Evolutionary conservation across 139 green algal genomes (phyloP).

Genomic region (Chlamydomonas incerta): DNA sequence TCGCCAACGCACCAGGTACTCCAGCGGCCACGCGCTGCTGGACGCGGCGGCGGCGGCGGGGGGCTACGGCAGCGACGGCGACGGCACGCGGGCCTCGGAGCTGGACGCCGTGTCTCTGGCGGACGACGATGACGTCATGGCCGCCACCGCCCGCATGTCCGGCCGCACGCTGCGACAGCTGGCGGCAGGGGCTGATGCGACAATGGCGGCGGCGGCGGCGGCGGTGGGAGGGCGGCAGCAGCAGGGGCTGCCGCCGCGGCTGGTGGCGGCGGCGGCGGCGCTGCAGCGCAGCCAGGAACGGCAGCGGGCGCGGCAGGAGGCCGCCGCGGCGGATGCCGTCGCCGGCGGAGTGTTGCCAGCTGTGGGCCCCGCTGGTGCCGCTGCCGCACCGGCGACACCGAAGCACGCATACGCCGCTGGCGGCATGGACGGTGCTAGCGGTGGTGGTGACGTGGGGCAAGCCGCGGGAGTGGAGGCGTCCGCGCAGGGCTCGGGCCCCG

Average conservation of each 20-base stretch:
- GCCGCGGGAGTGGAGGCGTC: too few relatives aligned
- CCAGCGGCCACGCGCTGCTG: background rate
- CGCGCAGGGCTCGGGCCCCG: too few relatives aligned
- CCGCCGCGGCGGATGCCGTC: too few relatives aligned
- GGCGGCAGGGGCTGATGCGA: background rate
- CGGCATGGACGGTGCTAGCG: too few relatives aligned
- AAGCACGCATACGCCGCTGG: too few relatives aligned
- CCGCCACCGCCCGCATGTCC: constrained; percentile 43
- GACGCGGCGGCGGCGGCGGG: background rate
- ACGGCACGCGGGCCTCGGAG: background rate
- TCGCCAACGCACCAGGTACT: too few relatives aligned
- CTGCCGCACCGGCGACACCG: background rate
- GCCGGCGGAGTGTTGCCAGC: too few relatives aligned
- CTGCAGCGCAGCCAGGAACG: background rate
- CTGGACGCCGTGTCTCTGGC: constrained; percentile 3
- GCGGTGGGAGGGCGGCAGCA: too few relatives aligned
- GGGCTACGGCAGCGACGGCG: background rate
- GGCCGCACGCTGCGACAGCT: constrained; percentile 52
- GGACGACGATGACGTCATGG: constrained; percentile 45
- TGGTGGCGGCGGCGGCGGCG: background rate
- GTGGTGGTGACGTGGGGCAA: too few relatives aligned
- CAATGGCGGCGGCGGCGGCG: background rate
- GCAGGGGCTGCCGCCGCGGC: background rate
- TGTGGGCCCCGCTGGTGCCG: background rate
- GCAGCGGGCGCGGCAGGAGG: background rate